Percentiles rank a stretch among this genome's conserved stretches.
Evolutionary conservation across 305 asterid genomes (phyloP).

Genomic region (Solanum hybrid): DNA sequence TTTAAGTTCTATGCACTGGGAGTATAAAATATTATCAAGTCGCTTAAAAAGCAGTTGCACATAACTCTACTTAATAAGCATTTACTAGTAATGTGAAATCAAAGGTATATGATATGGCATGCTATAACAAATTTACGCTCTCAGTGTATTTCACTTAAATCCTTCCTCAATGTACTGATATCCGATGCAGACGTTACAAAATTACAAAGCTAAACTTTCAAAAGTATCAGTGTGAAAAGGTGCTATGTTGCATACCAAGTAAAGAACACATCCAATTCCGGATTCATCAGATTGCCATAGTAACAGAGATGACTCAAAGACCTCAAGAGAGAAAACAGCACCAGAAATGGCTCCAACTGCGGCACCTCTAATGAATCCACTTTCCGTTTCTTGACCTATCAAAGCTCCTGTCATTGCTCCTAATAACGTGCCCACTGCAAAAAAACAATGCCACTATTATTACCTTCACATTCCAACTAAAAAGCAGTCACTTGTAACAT

Average conservation of each 20-base stretch:
- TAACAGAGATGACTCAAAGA: conserved; percentile 74
- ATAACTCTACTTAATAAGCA: not conserved
- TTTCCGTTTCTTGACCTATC: conserved; percentile 97
- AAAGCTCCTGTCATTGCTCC: conserved; percentile 99
- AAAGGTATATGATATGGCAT: not conserved
- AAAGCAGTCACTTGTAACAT: too few species aligned
- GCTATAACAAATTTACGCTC: not conserved
- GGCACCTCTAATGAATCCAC: conserved; percentile 96
- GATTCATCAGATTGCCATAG: conserved; percentile 97
- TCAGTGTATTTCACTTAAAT: not conserved
- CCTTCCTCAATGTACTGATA: not conserved
- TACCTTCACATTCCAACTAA: not conserved
- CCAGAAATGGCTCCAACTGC: conserved; percentile 98
- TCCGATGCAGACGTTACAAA: not conserved
- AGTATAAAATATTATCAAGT: not conserved
- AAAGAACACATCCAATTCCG: conserved; percentile 81
- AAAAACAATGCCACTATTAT: conserved; percentile 1
- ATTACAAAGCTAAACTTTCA: not conserved
- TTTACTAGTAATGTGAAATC: not conserved
- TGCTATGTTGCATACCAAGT: conserved; percentile 54
- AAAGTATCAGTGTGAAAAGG: not conserved
- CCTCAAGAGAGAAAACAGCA: conserved; percentile 98
- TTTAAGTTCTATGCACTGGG: not conserved
- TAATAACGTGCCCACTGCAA: conserved; percentile 86
- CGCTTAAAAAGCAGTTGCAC: not conserved